Evolutionary conservation across 1,284 basidiomycete species (phyloP), one percentile per base, ranked within the genome.

Genomic region (Gymnopus androsaceus): DNA sequence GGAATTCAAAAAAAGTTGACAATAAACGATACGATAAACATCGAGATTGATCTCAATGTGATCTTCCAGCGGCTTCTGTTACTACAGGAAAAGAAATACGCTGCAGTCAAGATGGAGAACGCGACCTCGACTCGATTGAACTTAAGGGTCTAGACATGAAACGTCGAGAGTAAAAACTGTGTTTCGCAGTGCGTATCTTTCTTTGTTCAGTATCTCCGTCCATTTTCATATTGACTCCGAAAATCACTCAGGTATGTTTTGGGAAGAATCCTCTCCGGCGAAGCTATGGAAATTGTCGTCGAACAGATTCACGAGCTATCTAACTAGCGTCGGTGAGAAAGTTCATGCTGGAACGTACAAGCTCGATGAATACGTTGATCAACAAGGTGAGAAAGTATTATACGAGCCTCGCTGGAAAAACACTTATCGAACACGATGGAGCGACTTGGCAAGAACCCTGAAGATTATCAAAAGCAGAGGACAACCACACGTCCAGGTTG

Each of bases 61-160:
- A 85, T 98, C 25, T 99, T 99, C 75, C 87, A 96, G 67, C 86
- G 97, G 2, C 82, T 99, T 60, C 75, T 99, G 1, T 80, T 99
- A 17, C 75, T 99, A 51, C 96, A 99, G 68, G 99, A 99, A 84
- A 99, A 99, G 79, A 99, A 99, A 74, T 99, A 99, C 65, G 97
- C 97, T 0, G 97, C 97, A 0, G 80, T 98, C 68, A 97, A 98
- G 73, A 87, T 96, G 37, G 92, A 93, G 64, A 90, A 94, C 62
- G 84, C 82, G 14, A 81, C 81, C 1, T 80, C 84, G 55, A 90
- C 88, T 84, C 83, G 6, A 90, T 85, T 1, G 97, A 99, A 69
- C 81, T 99, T 71, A 99, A 99, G 70, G 97, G 97, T 74, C 76
- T 99, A 30, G 97, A 99, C 72, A 98, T 99, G 97, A 99, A 98